Evolutionary conservation across 352 stramenopile species (phyloP).

Genomic region (Phytopythium oedochilum): DNA sequence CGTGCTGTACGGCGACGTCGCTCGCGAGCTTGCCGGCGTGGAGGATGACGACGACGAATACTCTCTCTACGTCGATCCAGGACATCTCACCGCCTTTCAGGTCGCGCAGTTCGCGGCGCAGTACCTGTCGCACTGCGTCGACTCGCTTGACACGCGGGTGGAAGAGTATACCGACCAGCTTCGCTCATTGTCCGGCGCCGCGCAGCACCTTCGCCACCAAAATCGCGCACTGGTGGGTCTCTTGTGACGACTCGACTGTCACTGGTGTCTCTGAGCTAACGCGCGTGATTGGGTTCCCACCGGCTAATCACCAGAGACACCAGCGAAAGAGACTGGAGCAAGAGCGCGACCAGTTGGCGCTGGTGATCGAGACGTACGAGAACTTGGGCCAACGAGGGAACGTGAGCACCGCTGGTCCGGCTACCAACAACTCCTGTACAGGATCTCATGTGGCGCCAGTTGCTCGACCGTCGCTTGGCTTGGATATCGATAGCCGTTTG

Average conservation of each 20-base stretch:
- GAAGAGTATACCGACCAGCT: slow-evolving; percentile 39
- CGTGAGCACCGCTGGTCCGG: background rate
- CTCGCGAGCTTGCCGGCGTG: slow-evolving; percentile 32
- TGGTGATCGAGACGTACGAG: slow-evolving; percentile 50
- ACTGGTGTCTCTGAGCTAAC: no score
- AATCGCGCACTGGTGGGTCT: slow-evolving; percentile 24
- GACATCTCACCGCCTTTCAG: slow-evolving; percentile 43
- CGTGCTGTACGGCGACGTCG: slow-evolving; percentile 52
- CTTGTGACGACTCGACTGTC: no score
- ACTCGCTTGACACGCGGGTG: slow-evolving; percentile 26
- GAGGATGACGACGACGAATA: slow-evolving; percentile 10
- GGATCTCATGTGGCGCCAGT: background rate
- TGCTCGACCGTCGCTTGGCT: background rate
- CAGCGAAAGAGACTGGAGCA: slow-evolving; percentile 39
- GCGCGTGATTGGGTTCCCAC: background rate
- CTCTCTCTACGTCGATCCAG: slow-evolving; percentile 40
- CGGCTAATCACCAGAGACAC: slow-evolving; percentile 16
- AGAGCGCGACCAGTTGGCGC: slow-evolving; percentile 43
- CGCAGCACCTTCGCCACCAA: slow-evolving; percentile 12
- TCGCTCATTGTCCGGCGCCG: slow-evolving; percentile 10
- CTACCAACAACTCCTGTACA: slow-evolving; percentile 7
- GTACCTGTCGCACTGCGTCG: slow-evolving; percentile 62
- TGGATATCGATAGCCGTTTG: background rate
- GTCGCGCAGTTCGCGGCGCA: slow-evolving; percentile 57
- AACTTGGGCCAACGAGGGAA: slow-evolving; percentile 21